phyloP scores from a whole-genome alignment of 169 alveolate genomes.

The Besnoitia besnoiti region DNA sequence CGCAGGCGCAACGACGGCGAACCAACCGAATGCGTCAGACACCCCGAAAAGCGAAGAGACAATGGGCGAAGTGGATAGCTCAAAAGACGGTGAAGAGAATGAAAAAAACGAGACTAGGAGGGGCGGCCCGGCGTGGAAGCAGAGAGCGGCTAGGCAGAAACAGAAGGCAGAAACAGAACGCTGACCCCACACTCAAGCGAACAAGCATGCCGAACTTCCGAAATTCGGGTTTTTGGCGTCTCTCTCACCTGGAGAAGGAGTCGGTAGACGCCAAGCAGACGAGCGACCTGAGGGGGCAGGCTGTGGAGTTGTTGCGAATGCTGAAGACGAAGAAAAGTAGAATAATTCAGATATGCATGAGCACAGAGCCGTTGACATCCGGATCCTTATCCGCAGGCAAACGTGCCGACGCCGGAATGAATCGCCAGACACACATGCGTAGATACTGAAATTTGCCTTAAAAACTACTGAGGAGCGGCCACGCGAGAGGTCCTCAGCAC shows the following conservation, averaged over 20 bases:
- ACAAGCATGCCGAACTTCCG: not conserved
- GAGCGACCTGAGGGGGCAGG: not conserved
- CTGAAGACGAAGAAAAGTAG: not conserved
- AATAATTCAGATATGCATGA: too few species aligned
- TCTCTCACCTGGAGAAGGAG: constrained; percentile 1
- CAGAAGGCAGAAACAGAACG: not conserved
- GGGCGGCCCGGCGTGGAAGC: not conserved
- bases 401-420: too few species aligned
- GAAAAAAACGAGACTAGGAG: not conserved
- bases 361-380: not conserved
- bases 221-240: too few species aligned
- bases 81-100: too few species aligned
- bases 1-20: not conserved
- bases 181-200: not conserved
- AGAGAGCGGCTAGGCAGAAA: not conserved
- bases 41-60: too few species aligned
- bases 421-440: too few species aligned
- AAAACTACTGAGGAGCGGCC: too few species aligned
- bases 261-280: constrained; percentile 17
- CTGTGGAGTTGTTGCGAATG: not conserved
- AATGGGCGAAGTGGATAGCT: too few species aligned
- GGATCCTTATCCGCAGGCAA: too few species aligned
- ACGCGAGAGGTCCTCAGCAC: too few species aligned
- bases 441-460: too few species aligned
- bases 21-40: not conserved